Evolutionary conservation across 441 rosid genomes (phyloP).

Genomic region (Bocquillonia castaneifolia): DNA sequence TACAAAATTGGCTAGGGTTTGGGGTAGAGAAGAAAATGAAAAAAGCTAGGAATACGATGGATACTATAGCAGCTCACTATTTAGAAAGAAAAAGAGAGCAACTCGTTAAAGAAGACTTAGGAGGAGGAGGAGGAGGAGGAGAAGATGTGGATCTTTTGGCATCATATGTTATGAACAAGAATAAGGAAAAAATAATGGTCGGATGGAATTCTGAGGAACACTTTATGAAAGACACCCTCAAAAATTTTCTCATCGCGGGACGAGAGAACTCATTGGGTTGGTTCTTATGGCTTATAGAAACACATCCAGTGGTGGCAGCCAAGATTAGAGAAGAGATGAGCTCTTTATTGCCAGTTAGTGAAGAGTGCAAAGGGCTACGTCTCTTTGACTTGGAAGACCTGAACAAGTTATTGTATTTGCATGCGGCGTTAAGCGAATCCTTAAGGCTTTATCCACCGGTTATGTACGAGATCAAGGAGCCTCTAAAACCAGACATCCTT

Average conservation of each 20-base stretch:
- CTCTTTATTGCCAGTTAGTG: too few species aligned
- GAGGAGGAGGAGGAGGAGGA: too few species aligned
- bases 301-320: background rate
- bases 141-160: background rate
- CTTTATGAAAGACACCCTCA: too few species aligned
- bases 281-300: background rate
- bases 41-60: background rate
- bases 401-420: background rate
- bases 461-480: background rate
- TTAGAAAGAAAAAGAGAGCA: background rate
- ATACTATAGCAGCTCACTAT: background rate
- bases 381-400: too few species aligned
- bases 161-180: background rate
- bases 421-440: background rate
- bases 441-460: slow-evolving; percentile 10
- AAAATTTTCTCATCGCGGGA: slow-evolving; percentile 4
- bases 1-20: background rate
- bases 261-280: background rate
- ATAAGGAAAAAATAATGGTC: background rate
- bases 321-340: too few species aligned
- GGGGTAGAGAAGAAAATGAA: slow-evolving; percentile 5
- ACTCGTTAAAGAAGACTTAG: background rate
- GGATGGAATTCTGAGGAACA: too few species aligned
- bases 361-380: too few species aligned
- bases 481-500: background rate